Base-by-base conservation (phyloP, 352 stramenopile species). In the Phytophthora fragariae region DNA sequence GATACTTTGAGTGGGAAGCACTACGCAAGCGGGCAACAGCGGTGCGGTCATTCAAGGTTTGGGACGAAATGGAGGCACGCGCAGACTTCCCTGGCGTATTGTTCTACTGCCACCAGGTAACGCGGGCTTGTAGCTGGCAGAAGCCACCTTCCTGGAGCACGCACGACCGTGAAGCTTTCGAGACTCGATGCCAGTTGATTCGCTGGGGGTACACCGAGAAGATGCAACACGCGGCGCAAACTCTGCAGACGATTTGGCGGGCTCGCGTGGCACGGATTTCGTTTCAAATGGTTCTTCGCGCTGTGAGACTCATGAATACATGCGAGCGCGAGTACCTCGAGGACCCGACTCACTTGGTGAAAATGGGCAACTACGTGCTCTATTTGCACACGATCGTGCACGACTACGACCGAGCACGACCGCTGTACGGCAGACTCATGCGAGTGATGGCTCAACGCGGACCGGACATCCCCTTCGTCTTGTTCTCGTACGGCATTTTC, bases 351-450 rank as follows among this genome's bases (percentile, higher is more conserved):
- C 86, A 87, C 35, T 69, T 97, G 12, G 80, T 83, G 2, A 89
- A 88, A 57, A 88, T 95, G 72, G 86, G 84, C 73, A 97, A 97
- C 69, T 97, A 95, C 63, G 83, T 90, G 67, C 62, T 97, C 17
- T 97, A 85, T 29, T 62, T 97, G 19, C 89, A 96, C 70, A 84
- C 88, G 6, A 85, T 95, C 44, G 53, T 70, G 31, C 85, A 95
- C 52, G 90, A 95, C 53, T 95, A 96, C 70, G 89, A 93, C 14
- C 87, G 88, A 14, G 90, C 90, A 10, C 63, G 89, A 12, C 86
- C 85, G 1, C 53, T 97, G 17, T 97, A 95, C 52, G 80, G 71
- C 2, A 75, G 81, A 14, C 67, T 96, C 7, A 77, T 93, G 77
- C 82, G 88, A 3, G 86, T 84, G n/a, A 97, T 97, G 90, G 80